A percentile compares a stretch with the other conserved stretches of the same genome.
These are phyloP conservation scores for Cunninghamia lanceolata DNA, from an alignment of 75 land plant genomes.

Conservation along the genomic window DNA sequence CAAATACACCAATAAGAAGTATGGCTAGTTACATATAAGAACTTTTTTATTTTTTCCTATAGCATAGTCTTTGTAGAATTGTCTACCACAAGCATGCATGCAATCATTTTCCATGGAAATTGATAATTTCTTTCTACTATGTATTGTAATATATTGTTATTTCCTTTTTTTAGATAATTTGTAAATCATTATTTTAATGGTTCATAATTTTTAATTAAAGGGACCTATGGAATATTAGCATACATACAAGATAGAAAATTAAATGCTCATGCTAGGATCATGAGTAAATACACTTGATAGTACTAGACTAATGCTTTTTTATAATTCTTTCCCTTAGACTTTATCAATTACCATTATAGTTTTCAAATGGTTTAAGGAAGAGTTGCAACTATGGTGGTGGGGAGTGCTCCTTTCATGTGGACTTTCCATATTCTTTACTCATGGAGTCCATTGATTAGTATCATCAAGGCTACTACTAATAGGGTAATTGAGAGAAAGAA, in stretches of 20 bases:
- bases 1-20: conserved; percentile 31
- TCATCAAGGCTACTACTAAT: too few species aligned
- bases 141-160: too few species aligned
- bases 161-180: too few species aligned
- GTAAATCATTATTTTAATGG: too few species aligned
- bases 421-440: conserved; percentile 20
- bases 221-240: not conserved
- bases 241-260: conserved; percentile 9
- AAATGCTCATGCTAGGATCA: conserved; percentile 31
- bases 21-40: conserved; percentile 52
- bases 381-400: conserved; percentile 20
- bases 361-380: conserved; percentile 21
- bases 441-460: too few species aligned
- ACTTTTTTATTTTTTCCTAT: conserved; percentile 66
- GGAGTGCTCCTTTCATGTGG: conserved; percentile 15
- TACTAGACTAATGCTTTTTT: conserved; percentile 19
- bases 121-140: not conserved
- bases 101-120: conserved; percentile 63
- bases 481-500: too few species aligned
- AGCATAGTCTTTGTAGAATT: conserved; percentile 73
- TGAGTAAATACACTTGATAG: conserved; percentile 18
- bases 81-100: conserved; percentile 58
- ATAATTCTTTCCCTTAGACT: not conserved
- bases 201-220: too few species aligned
- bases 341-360: conserved; percentile 8